These are phyloP conservation scores for Syncephalastrum sp. DNA, from an alignment of 371 early-diverging fungal species.

Conservation along the genomic window DNA sequence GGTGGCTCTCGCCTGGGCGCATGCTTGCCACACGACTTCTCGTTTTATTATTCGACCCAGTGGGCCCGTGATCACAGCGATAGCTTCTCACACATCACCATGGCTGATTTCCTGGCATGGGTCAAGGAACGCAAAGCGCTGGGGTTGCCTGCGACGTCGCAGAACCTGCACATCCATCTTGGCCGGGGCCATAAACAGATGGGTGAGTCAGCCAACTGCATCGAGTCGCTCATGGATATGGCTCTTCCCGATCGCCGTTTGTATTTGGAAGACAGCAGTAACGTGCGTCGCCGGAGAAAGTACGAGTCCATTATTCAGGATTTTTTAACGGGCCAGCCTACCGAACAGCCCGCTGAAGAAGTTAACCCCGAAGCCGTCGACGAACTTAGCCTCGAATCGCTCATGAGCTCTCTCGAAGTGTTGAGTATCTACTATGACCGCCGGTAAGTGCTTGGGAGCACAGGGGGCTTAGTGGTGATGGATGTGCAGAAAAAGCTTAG, in stretches of 20 bases:
- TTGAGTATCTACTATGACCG: constrained; percentile 32
- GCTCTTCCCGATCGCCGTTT: constrained; percentile 16
- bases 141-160: constrained; percentile 15
- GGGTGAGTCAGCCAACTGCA: constrained; percentile 14
- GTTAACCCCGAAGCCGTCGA: not conserved
- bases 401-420: constrained; percentile 19
- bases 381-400: not conserved
- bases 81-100: constrained; percentile 25
- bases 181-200: constrained; percentile 13
- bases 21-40: constrained; percentile 29
- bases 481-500: not conserved
- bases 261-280: constrained; percentile 20
- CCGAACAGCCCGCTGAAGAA: not conserved
- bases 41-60: constrained; percentile 26
- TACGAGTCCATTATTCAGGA: constrained; percentile 15
- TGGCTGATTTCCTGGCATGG: constrained; percentile 26
- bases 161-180: constrained; percentile 19
- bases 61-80: constrained; percentile 22
- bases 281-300: constrained; percentile 6
- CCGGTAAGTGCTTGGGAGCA: constrained; percentile 16
- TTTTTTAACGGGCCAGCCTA: constrained; percentile 14
- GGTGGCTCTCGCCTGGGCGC: constrained; percentile 31
- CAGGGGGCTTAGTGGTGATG: not conserved
- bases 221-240: constrained; percentile 15
- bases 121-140: constrained; percentile 27